Evolutionary conservation across 164 flowering plant genomes (phyloP).

Genomic region (Stephania japonica): DNA sequence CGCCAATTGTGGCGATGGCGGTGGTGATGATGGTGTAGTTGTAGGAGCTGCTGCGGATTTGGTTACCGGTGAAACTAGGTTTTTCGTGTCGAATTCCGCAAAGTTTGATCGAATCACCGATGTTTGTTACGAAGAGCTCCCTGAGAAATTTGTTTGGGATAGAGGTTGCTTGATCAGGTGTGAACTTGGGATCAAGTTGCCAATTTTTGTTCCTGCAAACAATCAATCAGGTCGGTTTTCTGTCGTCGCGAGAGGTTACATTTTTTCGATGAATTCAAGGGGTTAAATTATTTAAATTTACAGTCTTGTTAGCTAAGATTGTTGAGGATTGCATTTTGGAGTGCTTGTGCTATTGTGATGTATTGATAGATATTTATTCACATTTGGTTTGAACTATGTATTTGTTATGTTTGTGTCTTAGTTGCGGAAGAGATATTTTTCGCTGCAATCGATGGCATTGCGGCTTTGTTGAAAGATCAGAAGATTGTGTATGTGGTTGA

Average conservation of each 20-base stretch:
- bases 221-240: conserved; percentile 35
- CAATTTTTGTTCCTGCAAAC: conserved; percentile 44
- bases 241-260: not conserved
- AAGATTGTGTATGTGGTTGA: conserved; percentile 46
- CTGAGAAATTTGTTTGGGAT: conserved; percentile 70
- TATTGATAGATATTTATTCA: too few species aligned
- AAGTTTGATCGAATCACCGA: conserved; percentile 28
- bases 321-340: not conserved
- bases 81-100: conserved; percentile 34
- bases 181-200: conserved; percentile 55
- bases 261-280: not conserved
- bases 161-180: conserved; percentile 70
- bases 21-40: conserved; percentile 22
- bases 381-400: not conserved
- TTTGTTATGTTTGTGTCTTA: conserved; percentile 22
- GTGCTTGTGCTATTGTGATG: not conserved
- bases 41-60: conserved; percentile 56
- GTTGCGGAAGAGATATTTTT: conserved; percentile 40
- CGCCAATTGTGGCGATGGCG: conserved; percentile 16
- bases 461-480: conserved; percentile 52
- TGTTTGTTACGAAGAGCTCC: conserved; percentile 48
- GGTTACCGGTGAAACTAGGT: conserved; percentile 28
- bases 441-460: conserved; percentile 40
- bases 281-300: not conserved
- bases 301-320: not conserved